phyloP scores from a whole-genome alignment of 2,329 filamentous ascomycete species.

The Esteya vermicola region DNA sequence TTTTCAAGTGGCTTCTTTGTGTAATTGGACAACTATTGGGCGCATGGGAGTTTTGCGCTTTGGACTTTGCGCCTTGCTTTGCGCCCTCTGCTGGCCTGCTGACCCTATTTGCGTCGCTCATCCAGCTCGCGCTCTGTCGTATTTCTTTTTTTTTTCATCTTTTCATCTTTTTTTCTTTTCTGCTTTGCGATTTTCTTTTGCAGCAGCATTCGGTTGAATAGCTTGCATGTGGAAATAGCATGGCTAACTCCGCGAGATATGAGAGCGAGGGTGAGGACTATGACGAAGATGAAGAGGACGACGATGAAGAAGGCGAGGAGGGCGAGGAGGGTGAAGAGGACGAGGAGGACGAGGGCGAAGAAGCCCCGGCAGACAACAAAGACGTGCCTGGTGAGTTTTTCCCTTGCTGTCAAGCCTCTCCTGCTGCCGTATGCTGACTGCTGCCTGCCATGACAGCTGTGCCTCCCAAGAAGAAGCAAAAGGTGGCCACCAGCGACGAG shows the following conservation, averaged over 20 bases:
- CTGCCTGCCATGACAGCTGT: slow-evolving; percentile 12
- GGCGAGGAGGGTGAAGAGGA: slow-evolving; percentile 26
- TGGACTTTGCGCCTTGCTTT: no score
- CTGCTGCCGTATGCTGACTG: slow-evolving; percentile 1
- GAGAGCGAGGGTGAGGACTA: slow-evolving; percentile 13
- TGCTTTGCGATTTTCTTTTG: no score
- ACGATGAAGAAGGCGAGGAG: slow-evolving; percentile 17
- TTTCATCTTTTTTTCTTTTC: background rate
- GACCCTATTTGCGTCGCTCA: no score
- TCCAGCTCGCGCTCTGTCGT: no score
- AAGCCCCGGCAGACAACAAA: slow-evolving; percentile 17
- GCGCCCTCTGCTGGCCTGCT: no score
- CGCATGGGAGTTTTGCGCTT: background rate
- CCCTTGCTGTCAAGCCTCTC: background rate
- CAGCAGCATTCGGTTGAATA: background rate
- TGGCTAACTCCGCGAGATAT: slow-evolving; percentile 11
- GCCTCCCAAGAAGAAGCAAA: slow-evolving; percentile 37
- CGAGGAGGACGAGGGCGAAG: slow-evolving; percentile 23
- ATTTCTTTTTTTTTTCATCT: background rate
- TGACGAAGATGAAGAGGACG: slow-evolving; percentile 16
- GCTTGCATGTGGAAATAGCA: background rate
- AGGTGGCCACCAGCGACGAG: slow-evolving; percentile 23
- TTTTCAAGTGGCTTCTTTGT: background rate
- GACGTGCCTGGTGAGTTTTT: slow-evolving; percentile 4
- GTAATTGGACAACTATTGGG: no score